Conservation (phyloP, 345 rosid species). For the Corymbia maculata region DNA sequence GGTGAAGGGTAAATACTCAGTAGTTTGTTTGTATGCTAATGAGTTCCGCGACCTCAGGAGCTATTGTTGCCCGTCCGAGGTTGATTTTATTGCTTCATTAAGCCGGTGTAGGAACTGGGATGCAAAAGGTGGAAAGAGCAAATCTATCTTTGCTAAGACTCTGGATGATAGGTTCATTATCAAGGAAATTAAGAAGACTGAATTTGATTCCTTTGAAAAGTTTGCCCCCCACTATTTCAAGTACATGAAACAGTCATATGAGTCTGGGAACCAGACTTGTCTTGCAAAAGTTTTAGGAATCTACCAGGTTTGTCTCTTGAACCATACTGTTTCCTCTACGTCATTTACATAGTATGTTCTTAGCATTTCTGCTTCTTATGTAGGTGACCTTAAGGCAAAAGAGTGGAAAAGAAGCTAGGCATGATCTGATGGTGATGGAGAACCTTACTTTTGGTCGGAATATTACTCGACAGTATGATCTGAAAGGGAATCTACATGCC, state of each 20-base stretch:
- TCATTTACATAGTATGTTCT: not conserved
- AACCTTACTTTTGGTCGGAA: slow-evolving; percentile 71
- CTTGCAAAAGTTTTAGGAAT: slow-evolving; percentile 96
- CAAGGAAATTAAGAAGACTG: slow-evolving; percentile 93
- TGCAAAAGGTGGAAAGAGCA: slow-evolving; percentile 98
- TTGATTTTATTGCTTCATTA: slow-evolving; percentile 74
- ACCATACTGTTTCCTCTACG: not conserved
- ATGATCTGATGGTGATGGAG: slow-evolving; percentile 98
- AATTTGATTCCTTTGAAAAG: slow-evolving; percentile 77
- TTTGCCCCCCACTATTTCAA: slow-evolving; percentile 78
- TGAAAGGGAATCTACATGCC: slow-evolving; percentile 85
- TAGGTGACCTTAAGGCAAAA: slow-evolving; percentile 77
- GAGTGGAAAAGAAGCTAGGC: slow-evolving; percentile 70
- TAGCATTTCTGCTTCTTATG: not conserved
- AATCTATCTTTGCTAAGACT: slow-evolving; percentile 78
- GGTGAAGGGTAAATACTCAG: slow-evolving; percentile 72
- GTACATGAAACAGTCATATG: slow-evolving; percentile 69
- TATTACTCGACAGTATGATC: slow-evolving; percentile 81
- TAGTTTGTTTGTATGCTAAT: slow-evolving; percentile 58
- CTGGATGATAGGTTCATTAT: slow-evolving; percentile 80
- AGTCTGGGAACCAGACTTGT: slow-evolving; percentile 78
- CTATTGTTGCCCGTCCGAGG: slow-evolving; percentile 65
- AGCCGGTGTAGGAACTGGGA: slow-evolving; percentile 89
- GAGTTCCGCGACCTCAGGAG: slow-evolving; percentile 73
- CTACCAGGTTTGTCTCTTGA: slow-evolving; percentile 57